Conservation (phyloP, 2,329 filamentous ascomycete genomes). For the Aaosphaeria pasadenensis region DNA sequence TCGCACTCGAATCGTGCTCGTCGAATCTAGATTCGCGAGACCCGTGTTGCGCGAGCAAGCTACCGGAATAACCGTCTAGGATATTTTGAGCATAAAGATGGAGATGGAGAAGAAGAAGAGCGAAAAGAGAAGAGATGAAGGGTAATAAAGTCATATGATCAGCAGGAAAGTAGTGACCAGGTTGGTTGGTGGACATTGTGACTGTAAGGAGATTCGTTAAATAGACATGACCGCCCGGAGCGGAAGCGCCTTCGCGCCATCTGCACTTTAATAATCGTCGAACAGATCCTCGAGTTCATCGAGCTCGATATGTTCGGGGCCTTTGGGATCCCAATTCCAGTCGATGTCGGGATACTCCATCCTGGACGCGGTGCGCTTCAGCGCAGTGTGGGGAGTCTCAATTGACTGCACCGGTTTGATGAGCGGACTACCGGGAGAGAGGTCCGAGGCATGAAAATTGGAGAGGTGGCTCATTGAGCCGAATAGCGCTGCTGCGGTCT, state of each 20-base stretch:
- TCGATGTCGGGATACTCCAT: conserved; percentile 30
- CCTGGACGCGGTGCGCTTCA: conserved; percentile 31
- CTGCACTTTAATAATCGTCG: conserved; percentile 60
- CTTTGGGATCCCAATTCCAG: conserved; percentile 52
- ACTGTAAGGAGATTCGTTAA: conserved; percentile 27
- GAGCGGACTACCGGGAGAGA: conserved; percentile 44
- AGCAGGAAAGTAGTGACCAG: conserved; percentile 2
- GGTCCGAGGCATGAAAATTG: conserved; percentile 31
- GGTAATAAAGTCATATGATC: conserved; percentile 15
- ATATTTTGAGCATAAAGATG: conserved; percentile 3
- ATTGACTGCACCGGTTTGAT: conserved; percentile 38
- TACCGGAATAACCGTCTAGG: conserved; percentile 22
- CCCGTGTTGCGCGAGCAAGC: conserved; percentile 25
- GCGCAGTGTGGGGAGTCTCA: conserved; percentile 29
- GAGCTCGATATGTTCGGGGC: conserved; percentile 85
- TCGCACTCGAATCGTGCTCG: too few relatives aligned
- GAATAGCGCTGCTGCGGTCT: conserved; percentile 49
- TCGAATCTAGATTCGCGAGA: too few relatives aligned
- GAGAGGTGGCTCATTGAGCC: conserved; percentile 41
- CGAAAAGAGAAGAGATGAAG: conserved; percentile 18
- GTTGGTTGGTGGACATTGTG: conserved; percentile 1
- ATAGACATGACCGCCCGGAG: not conserved
- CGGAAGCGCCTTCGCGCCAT: too few relatives aligned
- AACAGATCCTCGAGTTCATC: conserved; percentile 90
- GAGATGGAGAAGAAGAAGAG: too few relatives aligned